Evolutionary conservation across 2,329 filamentous ascomycete genomes (phyloP).

Genomic region (Colletotrichum horii): DNA sequence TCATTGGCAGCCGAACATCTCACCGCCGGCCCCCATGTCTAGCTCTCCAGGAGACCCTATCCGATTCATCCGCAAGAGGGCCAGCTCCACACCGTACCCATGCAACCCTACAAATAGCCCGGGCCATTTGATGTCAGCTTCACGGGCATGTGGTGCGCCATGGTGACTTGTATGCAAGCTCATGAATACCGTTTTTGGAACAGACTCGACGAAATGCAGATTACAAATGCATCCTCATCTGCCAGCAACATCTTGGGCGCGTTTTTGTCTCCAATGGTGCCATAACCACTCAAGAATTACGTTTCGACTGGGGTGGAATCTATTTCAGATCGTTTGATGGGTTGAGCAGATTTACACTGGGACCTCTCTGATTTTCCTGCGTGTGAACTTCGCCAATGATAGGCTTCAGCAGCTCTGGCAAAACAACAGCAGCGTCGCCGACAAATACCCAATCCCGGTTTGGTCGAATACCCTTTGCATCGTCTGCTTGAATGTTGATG

Average conservation of each 20-base stretch:
- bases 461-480: slow-evolving; percentile 11
- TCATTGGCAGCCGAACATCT: neutral
- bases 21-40: neutral
- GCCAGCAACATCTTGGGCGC: neutral
- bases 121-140: neutral
- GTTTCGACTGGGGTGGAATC: neutral
- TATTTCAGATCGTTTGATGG: neutral
- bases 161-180: neutral
- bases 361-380: neutral
- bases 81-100: neutral
- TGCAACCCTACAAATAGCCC: neutral
- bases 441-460: slow-evolving; percentile 23
- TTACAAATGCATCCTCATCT: neutral
- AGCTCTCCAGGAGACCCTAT: neutral
- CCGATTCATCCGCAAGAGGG: neutral
- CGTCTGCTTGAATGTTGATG: slow-evolving; percentile 62
- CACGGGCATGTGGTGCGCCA: neutral
- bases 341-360: fast-evolving
- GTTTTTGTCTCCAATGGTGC: neutral
- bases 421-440: slow-evolving; percentile 12
- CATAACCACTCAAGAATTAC: too few relatives aligned
- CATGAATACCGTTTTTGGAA: neutral
- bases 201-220: neutral
- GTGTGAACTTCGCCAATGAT: neutral
- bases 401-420: slow-evolving; percentile 19